Evolutionary conservation across 2,329 filamentous ascomycete species (phyloP).

Genomic region (Diaporthe batatas): DNA sequence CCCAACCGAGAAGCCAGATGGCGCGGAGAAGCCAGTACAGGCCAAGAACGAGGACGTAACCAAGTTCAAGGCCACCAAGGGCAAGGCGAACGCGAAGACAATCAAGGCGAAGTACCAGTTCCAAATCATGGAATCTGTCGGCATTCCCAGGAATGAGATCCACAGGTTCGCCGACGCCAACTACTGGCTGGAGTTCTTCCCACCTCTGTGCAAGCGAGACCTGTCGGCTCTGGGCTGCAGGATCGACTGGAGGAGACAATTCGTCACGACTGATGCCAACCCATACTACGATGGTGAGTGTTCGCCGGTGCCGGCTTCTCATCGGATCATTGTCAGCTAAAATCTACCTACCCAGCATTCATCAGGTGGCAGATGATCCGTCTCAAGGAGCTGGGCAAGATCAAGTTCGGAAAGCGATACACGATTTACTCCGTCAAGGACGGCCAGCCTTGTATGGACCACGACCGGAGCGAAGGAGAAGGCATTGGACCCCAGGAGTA

Average conservation of each 20-base stretch:
- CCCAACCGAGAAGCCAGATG: slow-evolving; percentile 66
- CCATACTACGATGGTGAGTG: slow-evolving; percentile 83
- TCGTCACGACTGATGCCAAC: slow-evolving; percentile 96
- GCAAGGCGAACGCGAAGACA: slow-evolving; percentile 90
- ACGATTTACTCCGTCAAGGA: slow-evolving; percentile 95
- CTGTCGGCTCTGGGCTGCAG: slow-evolving; percentile 86
- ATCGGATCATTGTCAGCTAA: neutral
- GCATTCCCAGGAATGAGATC: slow-evolving; percentile 89
- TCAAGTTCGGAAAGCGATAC: slow-evolving; percentile 88
- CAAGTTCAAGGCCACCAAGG: slow-evolving; percentile 93
- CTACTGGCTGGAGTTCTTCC: slow-evolving; percentile 94
- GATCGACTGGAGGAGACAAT: slow-evolving; percentile 92
- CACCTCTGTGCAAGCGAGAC: slow-evolving; percentile 82
- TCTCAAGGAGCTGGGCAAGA: slow-evolving; percentile 89
- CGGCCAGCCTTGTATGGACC: slow-evolving; percentile 75
- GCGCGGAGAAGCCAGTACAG: slow-evolving; percentile 76
- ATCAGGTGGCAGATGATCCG: slow-evolving; percentile 98
- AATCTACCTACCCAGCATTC: slow-evolving; percentile 66
- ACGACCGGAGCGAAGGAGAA: slow-evolving; percentile 62
- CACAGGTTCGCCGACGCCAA: slow-evolving; percentile 92
- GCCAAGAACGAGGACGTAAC: slow-evolving; percentile 76
- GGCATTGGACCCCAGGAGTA: slow-evolving; percentile 71
- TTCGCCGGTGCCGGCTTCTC: too few relatives aligned
- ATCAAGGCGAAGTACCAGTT: slow-evolving; percentile 97
- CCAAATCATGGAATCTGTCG: slow-evolving; percentile 89